These are phyloP conservation scores for Botrytis pseudocinerea DNA, from an alignment of 2,329 filamentous ascomycete genomes.

Conservation along the genomic window DNA sequence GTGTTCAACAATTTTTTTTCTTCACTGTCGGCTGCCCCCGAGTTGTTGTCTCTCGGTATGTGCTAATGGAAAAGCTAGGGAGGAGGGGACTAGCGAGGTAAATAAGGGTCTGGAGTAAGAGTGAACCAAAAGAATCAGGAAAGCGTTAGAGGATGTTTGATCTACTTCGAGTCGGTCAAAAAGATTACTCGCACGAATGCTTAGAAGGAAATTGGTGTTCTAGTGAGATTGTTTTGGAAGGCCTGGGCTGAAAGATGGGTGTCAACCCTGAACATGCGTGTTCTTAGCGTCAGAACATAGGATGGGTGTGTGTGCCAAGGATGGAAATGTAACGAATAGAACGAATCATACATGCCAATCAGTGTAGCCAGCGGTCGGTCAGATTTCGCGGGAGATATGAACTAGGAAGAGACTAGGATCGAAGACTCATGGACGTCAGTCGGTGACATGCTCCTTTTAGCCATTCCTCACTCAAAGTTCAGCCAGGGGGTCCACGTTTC, in stretches of 20 bases:
- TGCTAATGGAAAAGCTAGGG: conserved; percentile 5
- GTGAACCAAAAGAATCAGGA: background rate
- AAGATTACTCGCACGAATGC: conserved; percentile 13
- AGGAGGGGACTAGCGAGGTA: conserved; percentile 10
- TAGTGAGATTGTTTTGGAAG: conserved; percentile 17
- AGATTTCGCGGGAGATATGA: conserved; percentile 21
- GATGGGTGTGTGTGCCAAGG: conserved; percentile 7
- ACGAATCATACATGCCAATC: conserved; percentile 3
- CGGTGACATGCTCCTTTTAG: conserved; percentile 9
- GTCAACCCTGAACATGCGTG: conserved; percentile 22
- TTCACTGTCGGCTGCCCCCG: conserved; percentile 16
- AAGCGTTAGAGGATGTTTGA: background rate
- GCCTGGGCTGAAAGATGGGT: conserved; percentile 16
- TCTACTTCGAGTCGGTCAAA: background rate
- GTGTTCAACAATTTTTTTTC: conserved; percentile 2
- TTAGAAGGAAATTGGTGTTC: conserved; percentile 22
- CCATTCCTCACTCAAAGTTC: background rate
- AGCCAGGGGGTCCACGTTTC: conserved; percentile 21
- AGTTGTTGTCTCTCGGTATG: background rate
- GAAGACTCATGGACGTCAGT: conserved; percentile 6
- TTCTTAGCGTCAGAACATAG: conserved; percentile 9
- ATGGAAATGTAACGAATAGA: conserved; percentile 13
- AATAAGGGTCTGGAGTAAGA: background rate
- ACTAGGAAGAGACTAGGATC: conserved; percentile 2
- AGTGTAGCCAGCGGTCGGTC: conserved; percentile 14